Conservation (phyloP, 192 early-diverging fungal species). For the Cladochytrium replicatum region DNA sequence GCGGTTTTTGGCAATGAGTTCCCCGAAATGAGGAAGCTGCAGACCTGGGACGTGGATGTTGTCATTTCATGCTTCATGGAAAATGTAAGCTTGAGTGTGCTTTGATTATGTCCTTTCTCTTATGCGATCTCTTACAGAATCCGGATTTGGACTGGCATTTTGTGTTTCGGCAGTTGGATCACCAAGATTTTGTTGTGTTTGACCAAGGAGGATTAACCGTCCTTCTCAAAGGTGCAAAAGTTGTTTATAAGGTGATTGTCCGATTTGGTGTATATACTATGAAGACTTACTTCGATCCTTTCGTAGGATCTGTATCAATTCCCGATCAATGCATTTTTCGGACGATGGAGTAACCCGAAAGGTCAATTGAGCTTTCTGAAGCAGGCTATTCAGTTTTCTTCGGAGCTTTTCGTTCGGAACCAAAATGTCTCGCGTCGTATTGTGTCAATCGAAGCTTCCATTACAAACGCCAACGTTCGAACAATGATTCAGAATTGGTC, state of each 20-base stretch:
- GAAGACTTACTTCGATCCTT: too few relatives aligned
- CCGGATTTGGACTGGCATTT: slow-evolving; percentile 51
- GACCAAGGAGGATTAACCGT: slow-evolving; percentile 52
- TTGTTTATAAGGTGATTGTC: slow-evolving; percentile 45
- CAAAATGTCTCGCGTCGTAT: slow-evolving; percentile 37
- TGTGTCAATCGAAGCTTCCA: slow-evolving; percentile 47
- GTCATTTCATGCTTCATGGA: slow-evolving; percentile 45
- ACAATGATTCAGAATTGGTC: too few relatives aligned
- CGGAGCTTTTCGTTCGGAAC: slow-evolving; percentile 50
- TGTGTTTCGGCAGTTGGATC: slow-evolving; percentile 54
- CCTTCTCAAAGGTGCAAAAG: slow-evolving; percentile 49
- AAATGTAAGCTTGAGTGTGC: slow-evolving; percentile 26
- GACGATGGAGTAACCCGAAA: slow-evolving; percentile 58
- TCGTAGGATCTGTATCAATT: slow-evolving; percentile 53
- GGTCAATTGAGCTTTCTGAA: slow-evolving; percentile 62
- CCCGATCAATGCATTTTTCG: slow-evolving; percentile 62
- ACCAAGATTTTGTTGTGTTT: slow-evolving; percentile 44
- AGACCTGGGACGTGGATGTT: slow-evolving; percentile 52
- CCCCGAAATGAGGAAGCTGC: slow-evolving; percentile 1
- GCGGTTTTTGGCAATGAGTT: slow-evolving; percentile 12
- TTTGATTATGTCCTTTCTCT: not conserved
- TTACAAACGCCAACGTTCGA: too few relatives aligned
- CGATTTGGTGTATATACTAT: too few relatives aligned
- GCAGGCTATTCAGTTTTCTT: slow-evolving; percentile 44
- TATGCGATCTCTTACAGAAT: slow-evolving; percentile 29